phyloP scores from a whole-genome alignment of 345 rosid genomes.

The Erucastrum elatum region DNA sequence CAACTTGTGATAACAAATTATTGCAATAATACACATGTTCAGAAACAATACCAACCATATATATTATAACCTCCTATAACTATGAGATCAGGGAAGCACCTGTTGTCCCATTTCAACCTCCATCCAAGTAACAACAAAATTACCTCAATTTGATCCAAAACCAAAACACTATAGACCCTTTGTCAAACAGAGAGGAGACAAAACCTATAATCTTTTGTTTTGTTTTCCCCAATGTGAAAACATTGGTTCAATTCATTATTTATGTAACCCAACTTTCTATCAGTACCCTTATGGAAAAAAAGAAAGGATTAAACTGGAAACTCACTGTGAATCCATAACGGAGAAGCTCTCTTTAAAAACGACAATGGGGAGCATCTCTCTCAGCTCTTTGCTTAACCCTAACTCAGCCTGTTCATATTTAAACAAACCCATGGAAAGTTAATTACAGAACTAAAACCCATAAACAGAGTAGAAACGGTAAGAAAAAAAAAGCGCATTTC shows the following conservation, averaged over 20 bases:
- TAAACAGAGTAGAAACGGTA: too few species aligned
- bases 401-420: slow-evolving; percentile 51
- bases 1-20: not conserved
- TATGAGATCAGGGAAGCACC: not conserved
- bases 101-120: not conserved
- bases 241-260: too few species aligned
- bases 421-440: slow-evolving; percentile 3
- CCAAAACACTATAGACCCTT: not conserved
- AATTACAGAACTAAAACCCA: slow-evolving; percentile 20
- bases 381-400: slow-evolving; percentile 81
- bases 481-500: too few species aligned
- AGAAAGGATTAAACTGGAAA: slow-evolving; percentile 11
- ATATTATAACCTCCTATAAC: not conserved
- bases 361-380: slow-evolving; percentile 90
- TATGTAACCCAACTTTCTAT: too few species aligned
- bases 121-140: not conserved
- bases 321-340: slow-evolving; percentile 74
- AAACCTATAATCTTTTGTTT: not conserved
- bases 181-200: too few species aligned
- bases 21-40: not conserved
- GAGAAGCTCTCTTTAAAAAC: slow-evolving; percentile 80
- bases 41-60: not conserved
- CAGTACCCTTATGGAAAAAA: too few species aligned
- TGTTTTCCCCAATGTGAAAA: not conserved
- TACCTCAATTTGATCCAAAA: not conserved